A percentile compares a stretch with the other conserved stretches of the same genome.
phyloP scores from a whole-genome alignment of 768 basidiomycete species.

The Rhizopogon vulgaris region DNA sequence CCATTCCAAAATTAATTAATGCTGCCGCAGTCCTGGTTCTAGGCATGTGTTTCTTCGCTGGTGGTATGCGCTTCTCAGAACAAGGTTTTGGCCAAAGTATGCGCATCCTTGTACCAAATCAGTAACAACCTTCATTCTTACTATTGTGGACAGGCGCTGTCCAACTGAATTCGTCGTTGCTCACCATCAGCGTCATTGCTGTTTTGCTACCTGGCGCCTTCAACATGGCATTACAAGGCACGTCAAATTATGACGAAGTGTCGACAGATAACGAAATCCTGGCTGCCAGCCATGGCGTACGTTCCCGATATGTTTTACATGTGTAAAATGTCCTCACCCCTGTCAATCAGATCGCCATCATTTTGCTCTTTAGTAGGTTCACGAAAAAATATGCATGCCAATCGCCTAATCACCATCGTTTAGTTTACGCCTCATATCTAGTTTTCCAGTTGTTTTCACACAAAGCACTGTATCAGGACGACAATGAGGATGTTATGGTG shows the following conservation, averaged over 20 bases:
- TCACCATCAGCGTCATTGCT: slow-evolving; percentile 73
- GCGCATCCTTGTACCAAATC: slow-evolving; percentile 13
- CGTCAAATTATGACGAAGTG: slow-evolving; percentile 11
- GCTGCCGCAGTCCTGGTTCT: slow-evolving; percentile 62
- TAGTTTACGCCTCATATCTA: slow-evolving; percentile 72
- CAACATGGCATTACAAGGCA: slow-evolving; percentile 46
- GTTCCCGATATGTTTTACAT: slow-evolving; percentile 16
- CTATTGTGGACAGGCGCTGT: slow-evolving; percentile 48
- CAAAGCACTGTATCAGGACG: slow-evolving; percentile 57
- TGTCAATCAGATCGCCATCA: slow-evolving; percentile 54
- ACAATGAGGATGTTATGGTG: slow-evolving; percentile 29
- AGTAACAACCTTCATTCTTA: background rate
- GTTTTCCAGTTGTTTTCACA: slow-evolving; percentile 81
- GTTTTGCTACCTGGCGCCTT: slow-evolving; percentile 76
- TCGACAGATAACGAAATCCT: slow-evolving; percentile 45
- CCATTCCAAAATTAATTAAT: background rate
- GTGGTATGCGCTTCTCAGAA: slow-evolving; percentile 69
- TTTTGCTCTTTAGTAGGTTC: slow-evolving; percentile 66
- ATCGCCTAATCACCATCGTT: background rate
- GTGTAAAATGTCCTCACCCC: slow-evolving; percentile 3
- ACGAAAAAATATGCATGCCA: background rate
- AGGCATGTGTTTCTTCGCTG: slow-evolving; percentile 82
- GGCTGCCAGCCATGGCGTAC: slow-evolving; percentile 71
- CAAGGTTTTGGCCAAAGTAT: slow-evolving; percentile 71
- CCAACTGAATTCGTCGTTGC: slow-evolving; percentile 66